Evolutionary conservation across 169 alveolate genomes (phyloP), one percentile per base, ranked within the genome.

Genomic region (Eimeria sp.): DNA sequence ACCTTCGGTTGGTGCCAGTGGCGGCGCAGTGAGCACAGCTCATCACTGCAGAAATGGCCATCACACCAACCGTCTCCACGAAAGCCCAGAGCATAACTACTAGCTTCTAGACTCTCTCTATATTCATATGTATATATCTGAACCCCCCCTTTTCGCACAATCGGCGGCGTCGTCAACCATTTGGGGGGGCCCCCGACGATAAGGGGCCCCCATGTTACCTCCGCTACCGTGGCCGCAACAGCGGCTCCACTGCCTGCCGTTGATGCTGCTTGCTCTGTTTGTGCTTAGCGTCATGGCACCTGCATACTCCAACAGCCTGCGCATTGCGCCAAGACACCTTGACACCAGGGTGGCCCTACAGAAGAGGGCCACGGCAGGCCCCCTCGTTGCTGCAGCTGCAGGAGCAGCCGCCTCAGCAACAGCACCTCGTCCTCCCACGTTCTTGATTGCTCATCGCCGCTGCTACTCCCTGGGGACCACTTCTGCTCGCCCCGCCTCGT

Each of bases 181-280:
- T 25, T 37, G 1, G 64, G 68, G 90, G 74, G 90, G 90, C 56
- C 74, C 90, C 90, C 72, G 2, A 18, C 54, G 90, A 74, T 37
- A 49, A 83, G 90, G 90, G 90, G 90, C 90, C 90, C 90, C 90
- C 90, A 83, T 83, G 90, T 83, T 52, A 40, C 83, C 49, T 23
- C 91, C 46, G 76, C 25, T 40, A 37, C n/a, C n/a, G 13, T 13
- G 76, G 85, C 95, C 6, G 87, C 49, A 54, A 27, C 95, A 68
- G 74, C 85, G 14, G 33, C 76, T 74, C 49, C 76, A 40, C 85
- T 20, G 58, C 49, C 46, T 72, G 77, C 89, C 37, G 78, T 60
- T 60, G 89, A 90, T 72, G 68, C 95, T 54, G 76, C 95, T 64
- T 27, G 49, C 23, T 20, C 54, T 52, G 33, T 30, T 23, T 46